Conservation (phyloP, 2,329 filamentous ascomycete genomes). For the Phoma sp. region DNA sequence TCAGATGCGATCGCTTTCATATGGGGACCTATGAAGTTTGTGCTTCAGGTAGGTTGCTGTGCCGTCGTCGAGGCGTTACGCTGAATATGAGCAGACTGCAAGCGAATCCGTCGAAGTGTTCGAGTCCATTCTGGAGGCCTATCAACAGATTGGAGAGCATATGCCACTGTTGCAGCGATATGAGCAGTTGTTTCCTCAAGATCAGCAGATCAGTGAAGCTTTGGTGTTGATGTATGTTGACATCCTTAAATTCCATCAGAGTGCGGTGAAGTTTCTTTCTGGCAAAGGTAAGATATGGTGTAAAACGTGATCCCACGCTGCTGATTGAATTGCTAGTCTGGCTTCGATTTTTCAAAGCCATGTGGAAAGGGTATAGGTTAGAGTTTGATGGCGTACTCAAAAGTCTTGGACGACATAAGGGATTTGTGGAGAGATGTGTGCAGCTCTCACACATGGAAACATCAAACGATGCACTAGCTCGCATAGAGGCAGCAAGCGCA, state of each 20-base stretch:
- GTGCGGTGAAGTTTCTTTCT: constrained; percentile 38
- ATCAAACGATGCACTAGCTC: too few species aligned
- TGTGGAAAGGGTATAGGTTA: constrained; percentile 39
- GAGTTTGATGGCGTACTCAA: constrained; percentile 38
- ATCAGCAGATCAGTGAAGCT: constrained; percentile 37
- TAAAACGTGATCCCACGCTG: neutral
- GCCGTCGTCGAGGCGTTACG: neutral
- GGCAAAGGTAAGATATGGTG: constrained; percentile 18
- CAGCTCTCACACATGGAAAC: neutral
- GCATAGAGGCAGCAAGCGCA: too few species aligned
- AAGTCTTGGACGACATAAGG: constrained; percentile 33
- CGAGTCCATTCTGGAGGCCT: constrained; percentile 39
- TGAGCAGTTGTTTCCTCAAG: constrained; percentile 35
- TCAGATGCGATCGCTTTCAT: constrained; percentile 41
- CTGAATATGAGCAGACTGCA: constrained; percentile 27
- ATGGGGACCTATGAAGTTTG: constrained; percentile 48
- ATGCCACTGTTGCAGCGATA: constrained; percentile 47
- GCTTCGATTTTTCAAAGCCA: constrained; percentile 27
- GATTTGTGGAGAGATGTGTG: constrained; percentile 33
- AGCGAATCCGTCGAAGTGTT: constrained; percentile 47
- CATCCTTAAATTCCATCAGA: constrained; percentile 49
- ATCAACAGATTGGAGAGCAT: constrained; percentile 48
- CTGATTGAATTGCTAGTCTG: constrained; percentile 20
- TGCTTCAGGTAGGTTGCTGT: constrained; percentile 32
- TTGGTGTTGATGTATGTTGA: constrained; percentile 48